Conservation (phyloP, 176 grass and related monocot species). For the Bonia amplexicaulis region DNA sequence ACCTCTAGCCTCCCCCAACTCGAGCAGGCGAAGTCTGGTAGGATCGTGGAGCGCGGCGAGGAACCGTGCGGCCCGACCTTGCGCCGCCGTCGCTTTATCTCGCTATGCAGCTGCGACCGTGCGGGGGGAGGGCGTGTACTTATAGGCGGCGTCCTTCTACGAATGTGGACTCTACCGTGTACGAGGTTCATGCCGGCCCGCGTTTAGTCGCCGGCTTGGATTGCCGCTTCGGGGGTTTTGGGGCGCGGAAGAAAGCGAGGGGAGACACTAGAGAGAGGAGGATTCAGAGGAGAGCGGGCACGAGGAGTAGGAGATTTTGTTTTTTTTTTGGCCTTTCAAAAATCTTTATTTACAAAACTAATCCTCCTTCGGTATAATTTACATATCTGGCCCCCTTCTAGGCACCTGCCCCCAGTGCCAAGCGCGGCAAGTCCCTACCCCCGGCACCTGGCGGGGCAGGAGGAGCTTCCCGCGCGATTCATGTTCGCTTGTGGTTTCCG, state of each 20-base stretch:
- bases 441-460: no score
- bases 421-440: no score
- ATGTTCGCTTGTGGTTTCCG: no score
- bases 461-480: no score
- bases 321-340: no score
- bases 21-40: not conserved
- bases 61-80: not conserved
- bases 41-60: not conserved
- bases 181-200: not conserved
- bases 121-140: not conserved
- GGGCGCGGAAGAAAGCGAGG: no score
- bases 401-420: no score
- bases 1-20: not conserved
- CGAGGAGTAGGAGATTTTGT: no score
- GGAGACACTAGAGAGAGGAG: no score
- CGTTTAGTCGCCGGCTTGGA: not conserved
- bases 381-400: no score
- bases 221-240: not conserved
- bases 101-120: not conserved
- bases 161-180: not conserved
- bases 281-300: no score
- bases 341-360: no score
- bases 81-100: not conserved
- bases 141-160: not conserved
- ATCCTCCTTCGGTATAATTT: accelerated